Base-by-base conservation (phyloP, 2,329 filamentous ascomycete genomes). In the Calonectria pseudoturangicola region DNA sequence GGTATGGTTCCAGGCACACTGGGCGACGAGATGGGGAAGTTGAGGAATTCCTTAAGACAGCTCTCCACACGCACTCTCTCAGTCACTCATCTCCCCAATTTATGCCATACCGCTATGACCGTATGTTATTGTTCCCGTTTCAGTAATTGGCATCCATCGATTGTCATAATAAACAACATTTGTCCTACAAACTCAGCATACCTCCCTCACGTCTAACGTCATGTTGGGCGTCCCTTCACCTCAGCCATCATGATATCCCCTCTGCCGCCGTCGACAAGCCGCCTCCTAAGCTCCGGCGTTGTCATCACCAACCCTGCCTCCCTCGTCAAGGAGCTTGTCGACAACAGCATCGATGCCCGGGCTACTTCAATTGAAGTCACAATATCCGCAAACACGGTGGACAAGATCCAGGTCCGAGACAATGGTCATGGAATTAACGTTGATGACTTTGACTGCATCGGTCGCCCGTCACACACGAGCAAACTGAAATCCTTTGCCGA, bases 301-400 rank as follows among this genome's bases (percentile, higher is more conserved):
- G 87, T 88, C 56, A 87, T 95, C 63, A 86, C 88, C 6, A 89
- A 90, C 9, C 88, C 93, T 0, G 84, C 87, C 15, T 88, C 89
- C 13, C 84, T 94, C 2, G 89, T 95, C 77, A 96, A 96, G 80
- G 94, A 96, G 82, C 90, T 96, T 4, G 83, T 96, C 39, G 94
- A 96, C 77, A 96, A 96, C 82, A 88, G 93, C 51, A 88, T 96
- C 25, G 94, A 96, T 82, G 93, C 93, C 9, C 86, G 88, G 66
- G 93, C 94, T 15, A 93, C 89, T 2, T 88, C 88, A 2, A 86
- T 96, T 70, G 90, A 93, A 66, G 85, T 96, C 28, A 84, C 90
- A 33, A 86, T 95, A 16, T 89, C 92, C 4, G 78, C 87, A 50
- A 92, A 95, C 79, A 92, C 92, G 0, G 81, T 95, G 66, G 92